Evolutionary conservation across 495 filamentous ascomycete genomes (phyloP).

Genomic region (Podospora pseudoanserina): DNA sequence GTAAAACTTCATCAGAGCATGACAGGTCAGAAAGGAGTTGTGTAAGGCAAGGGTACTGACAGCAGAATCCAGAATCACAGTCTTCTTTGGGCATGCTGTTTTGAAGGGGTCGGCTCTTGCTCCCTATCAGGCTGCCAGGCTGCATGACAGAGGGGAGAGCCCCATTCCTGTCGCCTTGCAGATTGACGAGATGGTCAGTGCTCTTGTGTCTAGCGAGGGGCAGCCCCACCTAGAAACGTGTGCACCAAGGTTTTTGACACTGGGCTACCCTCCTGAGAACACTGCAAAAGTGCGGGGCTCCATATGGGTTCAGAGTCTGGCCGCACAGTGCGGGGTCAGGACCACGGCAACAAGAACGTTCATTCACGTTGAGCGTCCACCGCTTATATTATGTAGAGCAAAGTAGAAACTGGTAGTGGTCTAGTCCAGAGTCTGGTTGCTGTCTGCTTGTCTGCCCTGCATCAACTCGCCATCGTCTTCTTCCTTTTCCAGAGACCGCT

Average conservation of each 20-base stretch:
- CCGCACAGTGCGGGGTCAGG: slow-evolving; percentile 8
- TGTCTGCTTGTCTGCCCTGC: slow-evolving; percentile 6
- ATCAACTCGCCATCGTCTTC: background rate
- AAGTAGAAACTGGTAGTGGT: background rate
- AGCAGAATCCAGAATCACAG: background rate
- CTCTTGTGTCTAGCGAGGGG: background rate
- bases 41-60: background rate
- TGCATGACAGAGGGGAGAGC: background rate
- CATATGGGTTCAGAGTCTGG: background rate
- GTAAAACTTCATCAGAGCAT: background rate
- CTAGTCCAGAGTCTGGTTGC: background rate
- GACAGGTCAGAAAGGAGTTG: background rate
- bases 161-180: background rate
- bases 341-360: background rate
- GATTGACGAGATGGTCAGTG: background rate
- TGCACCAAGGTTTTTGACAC: background rate
- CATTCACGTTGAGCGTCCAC: background rate
- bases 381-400: background rate
- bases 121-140: background rate
- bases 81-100: background rate
- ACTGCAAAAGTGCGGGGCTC: slow-evolving; percentile 3
- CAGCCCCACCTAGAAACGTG: background rate
- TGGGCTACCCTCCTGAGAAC: background rate
- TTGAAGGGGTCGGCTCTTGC: background rate
- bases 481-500: background rate